These are phyloP conservation scores for Colletotrichum eremochloae DNA, from an alignment of 2,329 filamentous ascomycete species.

Conservation along the genomic window DNA sequence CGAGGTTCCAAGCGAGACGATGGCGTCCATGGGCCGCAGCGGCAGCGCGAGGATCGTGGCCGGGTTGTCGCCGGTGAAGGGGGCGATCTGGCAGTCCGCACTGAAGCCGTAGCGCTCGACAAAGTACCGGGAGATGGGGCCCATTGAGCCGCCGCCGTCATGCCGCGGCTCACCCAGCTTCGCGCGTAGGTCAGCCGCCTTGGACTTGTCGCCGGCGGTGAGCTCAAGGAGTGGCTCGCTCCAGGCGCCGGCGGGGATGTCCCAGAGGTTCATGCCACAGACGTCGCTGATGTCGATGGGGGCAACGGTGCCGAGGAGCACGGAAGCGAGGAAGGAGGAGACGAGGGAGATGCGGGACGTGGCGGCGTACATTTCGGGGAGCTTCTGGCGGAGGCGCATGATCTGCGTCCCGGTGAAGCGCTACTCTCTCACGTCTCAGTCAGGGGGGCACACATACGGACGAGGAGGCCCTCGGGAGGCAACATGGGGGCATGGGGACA, in stretches of 20 bases:
- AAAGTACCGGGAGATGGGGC: conserved; percentile 83
- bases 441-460: neutral
- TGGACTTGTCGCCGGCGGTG: conserved; percentile 72
- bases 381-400: conserved; percentile 83
- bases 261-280: conserved; percentile 97
- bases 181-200: conserved; percentile 72
- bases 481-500: conserved; percentile 33
- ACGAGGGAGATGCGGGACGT: conserved; percentile 92
- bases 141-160: conserved; percentile 85
- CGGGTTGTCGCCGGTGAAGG: conserved; percentile 96
- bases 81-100: conserved; percentile 79
- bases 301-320: conserved; percentile 87
- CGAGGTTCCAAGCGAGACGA: conserved; percentile 93
- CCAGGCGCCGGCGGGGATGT: conserved; percentile 82
- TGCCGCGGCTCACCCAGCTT: conserved; percentile 86
- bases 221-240: conserved; percentile 81
- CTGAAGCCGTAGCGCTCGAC: conserved; percentile 82
- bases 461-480: neutral
- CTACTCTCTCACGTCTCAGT: conserved; percentile 56
- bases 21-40: conserved; percentile 88
- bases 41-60: conserved; percentile 94
- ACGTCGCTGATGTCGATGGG: conserved; percentile 95
- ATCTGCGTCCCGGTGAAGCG: conserved; percentile 99
- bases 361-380: conserved; percentile 83
- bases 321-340: conserved; percentile 92